Conservation (phyloP, 331 rosid genomes). For the Quercus lobata region DNA sequence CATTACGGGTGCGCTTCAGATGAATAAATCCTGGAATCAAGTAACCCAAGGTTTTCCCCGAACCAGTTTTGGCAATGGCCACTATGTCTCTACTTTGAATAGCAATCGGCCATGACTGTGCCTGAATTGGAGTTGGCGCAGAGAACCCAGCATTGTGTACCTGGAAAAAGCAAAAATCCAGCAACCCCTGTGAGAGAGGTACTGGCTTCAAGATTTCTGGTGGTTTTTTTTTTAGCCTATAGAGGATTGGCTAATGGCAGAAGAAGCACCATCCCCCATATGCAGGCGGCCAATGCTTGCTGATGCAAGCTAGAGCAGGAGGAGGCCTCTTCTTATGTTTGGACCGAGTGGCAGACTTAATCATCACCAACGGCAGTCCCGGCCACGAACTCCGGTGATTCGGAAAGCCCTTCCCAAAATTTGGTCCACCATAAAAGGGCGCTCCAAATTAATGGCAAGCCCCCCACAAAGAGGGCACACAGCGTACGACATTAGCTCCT, state of each 20-base stretch:
- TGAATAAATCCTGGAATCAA: conserved; percentile 86
- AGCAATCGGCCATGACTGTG: conserved; percentile 99
- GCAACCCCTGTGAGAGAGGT: conserved; percentile 42
- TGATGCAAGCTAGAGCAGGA: conserved; percentile 93
- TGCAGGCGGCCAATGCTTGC: conserved; percentile 88
- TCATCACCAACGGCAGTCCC: conserved; percentile 95
- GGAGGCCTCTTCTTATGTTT: conserved; percentile 99
- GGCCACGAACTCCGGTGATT: conserved; percentile 93
- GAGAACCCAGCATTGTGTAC: conserved; percentile 97
- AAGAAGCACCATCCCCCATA: conserved; percentile 97
- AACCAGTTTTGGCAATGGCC: conserved; percentile 99
- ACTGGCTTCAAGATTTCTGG: conserved; percentile 18
- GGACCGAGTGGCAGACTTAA: conserved; percentile 94
- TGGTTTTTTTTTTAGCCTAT: conserved; percentile 50
- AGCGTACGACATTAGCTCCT: conserved; percentile 99
- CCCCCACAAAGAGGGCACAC: conserved; percentile 95
- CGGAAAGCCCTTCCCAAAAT: conserved; percentile 89
- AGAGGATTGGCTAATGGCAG: conserved; percentile 60
- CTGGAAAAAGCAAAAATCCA: conserved; percentile 84
- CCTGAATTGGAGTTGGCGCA: conserved; percentile 99
- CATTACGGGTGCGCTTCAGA: conserved; percentile 71
- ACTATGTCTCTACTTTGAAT: conserved; percentile 93
- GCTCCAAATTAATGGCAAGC: conserved; percentile 93
- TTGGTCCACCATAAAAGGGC: conserved; percentile 93
- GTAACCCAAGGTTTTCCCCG: conserved; percentile 98